Base-by-base conservation (phyloP, 164 flowering plant genomes). In the Chloranthus sessilifolius region DNA sequence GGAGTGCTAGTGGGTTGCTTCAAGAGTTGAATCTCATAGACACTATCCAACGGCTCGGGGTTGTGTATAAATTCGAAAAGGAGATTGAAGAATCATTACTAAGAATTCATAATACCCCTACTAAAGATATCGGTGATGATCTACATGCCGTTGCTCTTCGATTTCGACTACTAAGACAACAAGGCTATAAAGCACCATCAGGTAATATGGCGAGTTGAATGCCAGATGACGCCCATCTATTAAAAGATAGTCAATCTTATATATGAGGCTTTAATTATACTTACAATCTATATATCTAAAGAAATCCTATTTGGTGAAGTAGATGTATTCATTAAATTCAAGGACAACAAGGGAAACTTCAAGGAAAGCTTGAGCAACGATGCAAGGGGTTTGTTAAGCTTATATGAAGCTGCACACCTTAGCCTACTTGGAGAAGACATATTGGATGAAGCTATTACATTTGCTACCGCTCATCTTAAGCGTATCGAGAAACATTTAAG, bases 401-500 rank as follows among this genome's bases (percentile, higher is more conserved):
- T 75, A 23, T 75, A 61, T 49, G 76, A 71, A 56, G 74, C 72
- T 2, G 47, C 71, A 50, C 65, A 69, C 21, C 55, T 69, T 34
- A 50, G 60, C 23, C 19, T 64, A 17, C 50, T 51, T 23, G 84
- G 76, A 24, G 91, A 83, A 50, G 31, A 63, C 16, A 58, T 64
- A 31, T 71, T 83, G 5, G 76, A 78, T 8, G 69, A 74, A 50
- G 81, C 74, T n/a, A 51, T 24, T 22, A 35, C 50, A 0, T 72
- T 74, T 22, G 55, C 72, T 23, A 10, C 46, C 4, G 43, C 50
- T 17, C 26, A 47, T 26, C 80, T 76, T 3, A 41, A 34, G 23
- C n/a, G n/a, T n/a, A n/a, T n/a, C n/a, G n/a, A n/a, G n/a, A n/a
- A n/a, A n/a, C n/a, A n/a, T n/a, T n/a, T n/a, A n/a, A n/a, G n/a